Evolutionary conservation across 2,329 filamentous ascomycete genomes (phyloP), one percentile per base, ranked within the genome.

Genomic region (Nemania abortiva): DNA sequence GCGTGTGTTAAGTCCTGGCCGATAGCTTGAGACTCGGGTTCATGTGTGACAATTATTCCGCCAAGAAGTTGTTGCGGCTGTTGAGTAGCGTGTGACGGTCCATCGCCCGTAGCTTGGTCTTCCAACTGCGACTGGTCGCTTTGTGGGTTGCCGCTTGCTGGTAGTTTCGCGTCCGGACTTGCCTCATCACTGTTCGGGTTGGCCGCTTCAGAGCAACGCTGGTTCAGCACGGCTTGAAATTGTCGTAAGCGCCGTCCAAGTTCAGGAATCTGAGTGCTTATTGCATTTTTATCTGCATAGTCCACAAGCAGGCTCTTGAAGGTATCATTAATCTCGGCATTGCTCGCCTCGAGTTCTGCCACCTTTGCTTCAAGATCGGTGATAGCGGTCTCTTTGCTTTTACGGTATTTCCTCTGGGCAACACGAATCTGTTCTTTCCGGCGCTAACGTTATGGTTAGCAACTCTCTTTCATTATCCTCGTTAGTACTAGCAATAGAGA

Each of bases 361-460:
- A 95, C 92, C 69, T 90, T 87, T 63, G 88, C 86, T 77, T 94
- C 91, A 11, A 97, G 84, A 0, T 88, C 89, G 31, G 89, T 87
- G 65, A 97, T 95, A 5, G 92, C 92, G 24, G 87, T 91, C 77
- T 97, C 94, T 80, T 97, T 97, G 60, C 94, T 90, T 75, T 92
- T 89, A 18, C 94, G 89, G 77, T 97, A 97, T 0, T 93, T 93
- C 72, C 94, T 86, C 79, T 97, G 94, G 1, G 94, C 94, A 63
- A 95, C 87, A 27, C 94, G 90, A 71, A 97, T 96, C 78, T 97
- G 94, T 5, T 93, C 95, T 63, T 94, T 88, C 61, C 94, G 91
- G 70, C 93, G 91, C 92, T 92, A 72, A 53, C 45, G 53, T 57
- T 22, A 66, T 69, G 18, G 69, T 75, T 72, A 77, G 49, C 31